A percentile compares a stretch with the other conserved stretches of the same genome.
These are phyloP conservation scores for Nicotiana sylvestris DNA, from an alignment of 257 asterid species.

Conservation along the genomic window DNA sequence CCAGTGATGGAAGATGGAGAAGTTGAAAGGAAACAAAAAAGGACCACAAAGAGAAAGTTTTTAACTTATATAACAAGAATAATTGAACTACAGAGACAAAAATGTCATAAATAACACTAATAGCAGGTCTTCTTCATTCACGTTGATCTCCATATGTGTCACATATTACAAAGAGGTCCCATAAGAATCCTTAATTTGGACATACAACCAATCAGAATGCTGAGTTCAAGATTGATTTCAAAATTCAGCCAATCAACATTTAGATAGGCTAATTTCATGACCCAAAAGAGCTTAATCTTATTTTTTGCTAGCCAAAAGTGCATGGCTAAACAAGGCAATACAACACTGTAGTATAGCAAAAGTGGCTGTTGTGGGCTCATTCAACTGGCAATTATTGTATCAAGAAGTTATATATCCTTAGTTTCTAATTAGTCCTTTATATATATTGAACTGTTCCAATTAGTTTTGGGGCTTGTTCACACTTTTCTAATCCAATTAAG, in stretches of 20 bases:
- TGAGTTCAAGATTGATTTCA: slow-evolving; percentile 32
- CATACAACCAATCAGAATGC: slow-evolving; percentile 40
- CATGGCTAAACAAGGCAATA: not conserved
- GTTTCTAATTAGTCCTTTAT: not conserved
- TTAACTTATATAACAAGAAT: slow-evolving; percentile 16
- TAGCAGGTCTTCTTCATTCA: slow-evolving; percentile 13
- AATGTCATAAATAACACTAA: slow-evolving; percentile 22
- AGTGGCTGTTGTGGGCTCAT: slow-evolving; percentile 10
- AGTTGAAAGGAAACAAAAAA: slow-evolving; percentile 14
- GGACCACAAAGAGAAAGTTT: slow-evolving; percentile 42
- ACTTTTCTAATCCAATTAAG: not conserved
- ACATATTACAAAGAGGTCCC: slow-evolving; percentile 23
- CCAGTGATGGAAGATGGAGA: not conserved
- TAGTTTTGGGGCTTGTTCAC: not conserved
- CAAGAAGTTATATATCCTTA: not conserved
- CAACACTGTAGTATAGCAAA: not conserved
- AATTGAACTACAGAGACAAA: slow-evolving; percentile 32
- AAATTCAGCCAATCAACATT: slow-evolving; percentile 41
- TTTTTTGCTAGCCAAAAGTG: slow-evolving; percentile 18
- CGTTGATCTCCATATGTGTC: slow-evolving; percentile 15
- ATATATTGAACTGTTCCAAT: not conserved
- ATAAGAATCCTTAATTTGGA: slow-evolving; percentile 39
- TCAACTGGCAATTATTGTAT: not conserved
- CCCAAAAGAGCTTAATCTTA: slow-evolving; percentile 19
- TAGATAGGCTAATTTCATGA: slow-evolving; percentile 23